phyloP scores from a whole-genome alignment of 2,329 filamentous ascomycete genomes.

The Diaporthe ilicicola region DNA sequence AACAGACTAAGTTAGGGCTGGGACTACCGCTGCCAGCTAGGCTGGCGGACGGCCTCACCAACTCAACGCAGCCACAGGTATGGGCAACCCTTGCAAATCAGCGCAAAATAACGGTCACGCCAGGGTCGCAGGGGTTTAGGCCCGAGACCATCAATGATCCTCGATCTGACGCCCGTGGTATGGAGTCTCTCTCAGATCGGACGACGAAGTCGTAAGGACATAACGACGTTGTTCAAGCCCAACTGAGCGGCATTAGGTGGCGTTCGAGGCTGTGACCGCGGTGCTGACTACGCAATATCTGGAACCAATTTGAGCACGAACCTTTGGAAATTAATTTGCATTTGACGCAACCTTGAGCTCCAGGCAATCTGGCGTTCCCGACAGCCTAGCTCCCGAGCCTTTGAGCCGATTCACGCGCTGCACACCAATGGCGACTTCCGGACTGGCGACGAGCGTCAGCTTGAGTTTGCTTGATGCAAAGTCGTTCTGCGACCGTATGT shows the following conservation, averaged over 20 bases:
- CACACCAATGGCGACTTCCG: neutral
- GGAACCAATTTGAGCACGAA: neutral
- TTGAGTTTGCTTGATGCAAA: neutral
- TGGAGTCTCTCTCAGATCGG: constrained; percentile 19
- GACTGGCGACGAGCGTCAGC: neutral
- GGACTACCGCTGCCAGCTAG: constrained; percentile 4
- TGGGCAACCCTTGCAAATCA: neutral
- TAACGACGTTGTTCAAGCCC: neutral
- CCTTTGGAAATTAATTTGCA: neutral
- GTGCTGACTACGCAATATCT: neutral
- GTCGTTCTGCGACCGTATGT: neutral
- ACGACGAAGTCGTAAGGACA: constrained; percentile 3
- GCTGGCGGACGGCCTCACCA: constrained; percentile 1
- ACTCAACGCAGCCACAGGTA: neutral
- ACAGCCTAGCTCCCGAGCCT: neutral
- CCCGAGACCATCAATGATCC: neutral
- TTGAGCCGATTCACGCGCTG: constrained; percentile 5
- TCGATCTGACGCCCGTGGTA: neutral
- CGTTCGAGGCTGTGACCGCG: neutral
- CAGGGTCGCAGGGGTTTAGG: neutral
- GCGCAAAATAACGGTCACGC: neutral
- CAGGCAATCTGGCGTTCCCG: constrained; percentile 9
- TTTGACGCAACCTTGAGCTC: constrained; percentile 7
- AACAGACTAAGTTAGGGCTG: neutral
- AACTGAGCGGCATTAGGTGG: neutral